phyloP scores from a whole-genome alignment of 108 stramenopile genomes.

The Pseudonitzschia delicatissima region DNA sequence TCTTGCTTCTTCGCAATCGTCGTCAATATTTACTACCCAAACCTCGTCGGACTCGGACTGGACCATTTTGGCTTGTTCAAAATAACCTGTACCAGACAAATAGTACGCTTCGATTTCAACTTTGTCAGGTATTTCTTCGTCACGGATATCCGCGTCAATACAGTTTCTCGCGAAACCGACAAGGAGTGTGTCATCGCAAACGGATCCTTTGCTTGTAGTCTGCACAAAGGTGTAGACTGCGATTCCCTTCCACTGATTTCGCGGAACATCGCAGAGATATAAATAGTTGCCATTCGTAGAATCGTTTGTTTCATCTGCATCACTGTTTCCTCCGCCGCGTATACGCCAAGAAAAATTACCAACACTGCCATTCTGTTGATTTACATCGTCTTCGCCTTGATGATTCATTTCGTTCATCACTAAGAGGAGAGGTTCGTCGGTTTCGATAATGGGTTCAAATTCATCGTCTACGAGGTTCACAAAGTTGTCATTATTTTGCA shows the following conservation, averaged over 20 bases:
- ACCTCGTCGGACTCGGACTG: neutral
- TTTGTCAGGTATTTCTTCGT: neutral
- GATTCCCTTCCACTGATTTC: conserved; percentile 9
- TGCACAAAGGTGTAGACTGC: conserved; percentile 23
- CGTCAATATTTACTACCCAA: conserved; percentile 16
- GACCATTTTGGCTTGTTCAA: conserved; percentile 3
- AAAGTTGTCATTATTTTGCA: neutral
- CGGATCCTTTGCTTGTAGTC: conserved; percentile 3
- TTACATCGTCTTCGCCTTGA: neutral
- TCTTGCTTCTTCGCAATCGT: conserved; percentile 11
- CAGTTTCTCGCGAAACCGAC: conserved; percentile 18
- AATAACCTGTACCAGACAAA: conserved; percentile 17
- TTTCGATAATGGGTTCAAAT: neutral
- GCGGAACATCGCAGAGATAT: conserved; percentile 4
- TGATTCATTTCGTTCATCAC: neutral
- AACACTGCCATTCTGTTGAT: no score
- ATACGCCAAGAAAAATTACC: conserved; percentile 13
- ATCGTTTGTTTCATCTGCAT: neutral
- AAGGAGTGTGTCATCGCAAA: neutral
- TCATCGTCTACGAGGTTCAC: neutral
- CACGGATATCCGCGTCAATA: neutral
- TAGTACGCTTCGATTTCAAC: conserved; percentile 26
- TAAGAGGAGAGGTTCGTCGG: neutral
- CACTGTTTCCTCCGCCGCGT: conserved; percentile 18
- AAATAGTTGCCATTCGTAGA: neutral